These are phyloP conservation scores for Aspergillus latus DNA, from an alignment of 2,329 filamentous ascomycete genomes.

Conservation along the genomic window DNA sequence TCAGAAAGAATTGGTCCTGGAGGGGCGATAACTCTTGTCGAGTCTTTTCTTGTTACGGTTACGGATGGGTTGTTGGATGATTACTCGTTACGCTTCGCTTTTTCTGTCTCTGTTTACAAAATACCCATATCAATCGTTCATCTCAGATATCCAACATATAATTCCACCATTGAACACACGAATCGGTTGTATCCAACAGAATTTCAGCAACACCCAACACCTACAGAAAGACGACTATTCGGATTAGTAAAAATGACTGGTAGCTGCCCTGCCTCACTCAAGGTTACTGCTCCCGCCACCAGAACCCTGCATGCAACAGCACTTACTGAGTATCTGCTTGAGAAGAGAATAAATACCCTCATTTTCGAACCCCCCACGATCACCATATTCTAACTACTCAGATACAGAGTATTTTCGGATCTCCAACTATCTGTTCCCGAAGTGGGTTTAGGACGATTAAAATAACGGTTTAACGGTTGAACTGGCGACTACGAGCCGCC, in stretches of 20 bases:
- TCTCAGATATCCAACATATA: background rate
- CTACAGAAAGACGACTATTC: no score
- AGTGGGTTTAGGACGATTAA: background rate
- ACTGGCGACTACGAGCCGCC: background rate
- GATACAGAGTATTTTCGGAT: background rate
- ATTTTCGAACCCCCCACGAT: background rate
- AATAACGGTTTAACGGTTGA: background rate
- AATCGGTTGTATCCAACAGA: background rate
- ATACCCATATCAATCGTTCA: background rate
- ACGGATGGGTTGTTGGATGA: background rate
- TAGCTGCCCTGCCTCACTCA: no score
- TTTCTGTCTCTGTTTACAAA: background rate
- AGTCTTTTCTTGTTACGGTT: background rate
- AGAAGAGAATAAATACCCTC: no score
- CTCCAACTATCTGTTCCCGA: background rate
- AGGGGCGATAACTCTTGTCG: background rate
- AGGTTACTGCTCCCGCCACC: no score
- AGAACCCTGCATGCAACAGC: no score
- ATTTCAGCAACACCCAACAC: no score
- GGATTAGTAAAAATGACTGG: no score
- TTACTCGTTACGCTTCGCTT: background rate
- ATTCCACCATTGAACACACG: background rate
- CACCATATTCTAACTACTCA: background rate
- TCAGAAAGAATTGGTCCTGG: constrained; percentile 9
- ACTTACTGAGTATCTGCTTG: no score